A percentile compares a stretch with the other conserved stretches of the same genome.
These are phyloP conservation scores for Ceratocystiopsis sp. DNA, from an alignment of 2,329 filamentous ascomycete genomes.

Conservation along the genomic window DNA sequence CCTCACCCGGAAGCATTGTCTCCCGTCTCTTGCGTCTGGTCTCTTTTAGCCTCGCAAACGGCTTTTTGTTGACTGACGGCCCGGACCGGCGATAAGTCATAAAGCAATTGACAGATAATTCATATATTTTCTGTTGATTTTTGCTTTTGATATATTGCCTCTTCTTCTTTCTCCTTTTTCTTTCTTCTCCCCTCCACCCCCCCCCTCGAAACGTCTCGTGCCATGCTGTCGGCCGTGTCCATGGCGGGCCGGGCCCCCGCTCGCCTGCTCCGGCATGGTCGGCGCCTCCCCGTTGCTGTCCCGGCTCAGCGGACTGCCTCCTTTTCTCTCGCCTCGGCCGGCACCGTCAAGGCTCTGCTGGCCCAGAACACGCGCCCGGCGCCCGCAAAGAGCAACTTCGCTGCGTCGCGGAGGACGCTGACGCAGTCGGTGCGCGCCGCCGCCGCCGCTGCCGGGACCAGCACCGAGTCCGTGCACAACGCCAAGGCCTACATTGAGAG, in stretches of 20 bases:
- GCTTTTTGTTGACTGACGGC: slow-evolving; percentile 34
- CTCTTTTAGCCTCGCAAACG: slow-evolving; percentile 16
- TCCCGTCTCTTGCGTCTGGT: neutral
- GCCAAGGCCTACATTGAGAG: slow-evolving; percentile 79
- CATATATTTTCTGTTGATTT: slow-evolving; percentile 20
- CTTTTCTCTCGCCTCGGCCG: slow-evolving; percentile 1
- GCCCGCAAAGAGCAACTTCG: slow-evolving; percentile 8
- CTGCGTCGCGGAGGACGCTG: slow-evolving; percentile 15
- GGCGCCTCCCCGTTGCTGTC: slow-evolving; percentile 29
- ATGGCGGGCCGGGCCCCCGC: slow-evolving; percentile 41
- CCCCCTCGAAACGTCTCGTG: neutral
- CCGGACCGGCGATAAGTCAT: slow-evolving; percentile 27
- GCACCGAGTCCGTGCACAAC: slow-evolving; percentile 55
- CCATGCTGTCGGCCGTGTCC: slow-evolving; percentile 17
- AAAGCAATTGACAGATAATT: slow-evolving; percentile 25
- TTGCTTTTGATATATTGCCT: neutral
- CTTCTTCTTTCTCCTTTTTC: neutral
- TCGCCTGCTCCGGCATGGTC: slow-evolving; percentile 34
- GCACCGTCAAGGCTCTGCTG: neutral
- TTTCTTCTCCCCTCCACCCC: slow-evolving; percentile 1
- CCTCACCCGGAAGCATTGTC: neutral
- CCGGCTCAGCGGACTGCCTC: slow-evolving; percentile 24
- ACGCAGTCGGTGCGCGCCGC: slow-evolving; percentile 32
- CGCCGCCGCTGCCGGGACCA: slow-evolving; percentile 24
- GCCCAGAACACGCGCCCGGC: slow-evolving; percentile 13